These are phyloP conservation scores for Butyriboletus appendiculatus DNA, from an alignment of 1,284 basidiomycete genomes.

Conservation along the genomic window DNA sequence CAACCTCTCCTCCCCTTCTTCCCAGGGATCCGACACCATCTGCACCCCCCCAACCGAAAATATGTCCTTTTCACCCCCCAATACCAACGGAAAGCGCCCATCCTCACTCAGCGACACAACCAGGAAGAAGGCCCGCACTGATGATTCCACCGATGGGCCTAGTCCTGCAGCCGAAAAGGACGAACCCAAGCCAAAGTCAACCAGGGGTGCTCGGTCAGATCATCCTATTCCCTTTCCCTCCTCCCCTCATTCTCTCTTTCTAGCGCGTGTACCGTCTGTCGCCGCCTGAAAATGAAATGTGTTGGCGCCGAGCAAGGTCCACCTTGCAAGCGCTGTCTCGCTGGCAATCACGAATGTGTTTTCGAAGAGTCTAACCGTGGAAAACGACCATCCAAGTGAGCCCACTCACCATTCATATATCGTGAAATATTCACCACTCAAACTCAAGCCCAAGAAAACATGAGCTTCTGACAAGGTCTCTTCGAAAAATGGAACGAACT, in stretches of 20 bases:
- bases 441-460: slow-evolving; percentile 65
- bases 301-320: slow-evolving; percentile 92
- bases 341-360: slow-evolving; percentile 87
- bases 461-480: slow-evolving; percentile 83
- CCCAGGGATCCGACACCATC: slow-evolving; percentile 71
- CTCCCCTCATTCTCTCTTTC: slow-evolving; percentile 9
- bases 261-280: slow-evolving; percentile 92
- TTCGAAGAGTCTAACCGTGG: slow-evolving; percentile 96
- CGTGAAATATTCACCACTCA: slow-evolving; percentile 36
- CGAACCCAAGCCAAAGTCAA: slow-evolving; percentile 79
- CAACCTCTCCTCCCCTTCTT: slow-evolving; percentile 66
- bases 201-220: slow-evolving; percentile 79
- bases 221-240: not conserved
- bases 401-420: slow-evolving; percentile 16
- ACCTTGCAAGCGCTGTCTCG: slow-evolving; percentile 84
- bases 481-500: slow-evolving; percentile 91
- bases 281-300: slow-evolving; percentile 98
- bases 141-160: slow-evolving; percentile 46
- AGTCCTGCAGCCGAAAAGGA: slow-evolving; percentile 62
- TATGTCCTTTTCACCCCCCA: slow-evolving; percentile 51
- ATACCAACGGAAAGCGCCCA: slow-evolving; percentile 66
- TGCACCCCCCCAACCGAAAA: slow-evolving; percentile 69
- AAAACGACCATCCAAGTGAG: slow-evolving; percentile 86
- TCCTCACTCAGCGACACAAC: slow-evolving; percentile 49
- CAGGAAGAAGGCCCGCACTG: slow-evolving; percentile 60